These are phyloP conservation scores for Talaromyces sp. DNA, from an alignment of 2,329 filamentous ascomycete species.

Conservation along the genomic window DNA sequence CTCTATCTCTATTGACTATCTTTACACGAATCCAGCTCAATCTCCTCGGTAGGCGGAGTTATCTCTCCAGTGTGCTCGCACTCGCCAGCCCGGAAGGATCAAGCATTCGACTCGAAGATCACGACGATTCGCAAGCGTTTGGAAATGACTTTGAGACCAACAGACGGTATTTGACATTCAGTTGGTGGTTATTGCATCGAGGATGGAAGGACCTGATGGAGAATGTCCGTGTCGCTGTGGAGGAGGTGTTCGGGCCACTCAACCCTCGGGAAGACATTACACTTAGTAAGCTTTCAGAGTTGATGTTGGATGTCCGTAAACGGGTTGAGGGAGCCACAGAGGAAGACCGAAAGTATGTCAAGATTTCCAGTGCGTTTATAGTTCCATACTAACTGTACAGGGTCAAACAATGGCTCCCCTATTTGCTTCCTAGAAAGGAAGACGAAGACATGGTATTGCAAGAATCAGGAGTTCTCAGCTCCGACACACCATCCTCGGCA, in stretches of 20 bases:
- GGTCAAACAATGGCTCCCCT: constrained; percentile 72
- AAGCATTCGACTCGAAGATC: constrained; percentile 85
- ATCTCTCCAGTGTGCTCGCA: constrained; percentile 91
- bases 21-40: constrained; percentile 95
- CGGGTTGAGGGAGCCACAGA: constrained; percentile 75
- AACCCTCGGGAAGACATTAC: constrained; percentile 87
- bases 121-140: constrained; percentile 82
- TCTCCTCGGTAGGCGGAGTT: constrained; percentile 89
- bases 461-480: constrained; percentile 71
- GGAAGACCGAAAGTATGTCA: constrained; percentile 55
- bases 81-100: constrained; percentile 75
- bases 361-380: background rate
- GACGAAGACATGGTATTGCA: constrained; percentile 81
- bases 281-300: constrained; percentile 72
- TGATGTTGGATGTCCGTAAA: constrained; percentile 80
- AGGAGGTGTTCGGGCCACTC: constrained; percentile 81
- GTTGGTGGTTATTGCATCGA: constrained; percentile 93
- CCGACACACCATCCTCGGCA: constrained; percentile 37
- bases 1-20: constrained; percentile 81
- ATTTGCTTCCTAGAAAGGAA: constrained; percentile 74
- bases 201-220: constrained; percentile 82
- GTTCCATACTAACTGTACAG: constrained; percentile 31
- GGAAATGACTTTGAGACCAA: constrained; percentile 97
- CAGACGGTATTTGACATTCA: constrained; percentile 89
- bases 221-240: constrained; percentile 80